Evolutionary conservation across 202 grass and related monocot species (phyloP), one percentile per base, ranked within the genome.

Genomic region (Musa balbisiana): DNA sequence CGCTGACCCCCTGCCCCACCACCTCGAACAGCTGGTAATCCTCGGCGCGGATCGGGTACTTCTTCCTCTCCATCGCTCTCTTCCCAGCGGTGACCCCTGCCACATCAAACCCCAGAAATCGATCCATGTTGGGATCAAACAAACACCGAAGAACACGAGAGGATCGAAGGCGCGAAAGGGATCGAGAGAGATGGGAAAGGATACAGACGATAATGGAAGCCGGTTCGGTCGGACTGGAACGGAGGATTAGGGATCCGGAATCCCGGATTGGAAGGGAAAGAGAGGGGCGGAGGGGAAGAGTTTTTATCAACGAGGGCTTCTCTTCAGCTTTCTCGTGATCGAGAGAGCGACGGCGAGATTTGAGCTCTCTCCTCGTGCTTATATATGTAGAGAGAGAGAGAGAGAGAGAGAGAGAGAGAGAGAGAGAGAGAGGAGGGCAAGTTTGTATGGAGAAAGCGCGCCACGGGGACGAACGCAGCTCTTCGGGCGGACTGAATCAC

Each of bases 11-110:
- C 83, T 94, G 88, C 72, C 95, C 95, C 29, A 98, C 73, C 89
- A 87, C 82, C 76, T 98, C 95, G 75, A 85, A 90, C 64, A 98
- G 74, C 85, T 92, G 88, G 85, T 98, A 94, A 80, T 98, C 91
- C 29, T 92, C 89, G 23, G 59, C 82, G 27, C 51, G 76, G 87
- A 94, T 94, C 68, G 95, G 87, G 77, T 94, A 98, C 81, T 87
- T 98, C 79, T 81, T 90, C 80, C 79, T 86, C 79, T 92, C 90
- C 62, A 58, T 81, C 77, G 0, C 1, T 29, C 15, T 55, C 74
- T 52, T 51, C 26, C n/a, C 17, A 20, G 58, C 6, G 2, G 67
- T 20, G 1, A 13, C 21, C 9, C 43, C 33, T 9, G 49, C 55
- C 83, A 3, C 79, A 89, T 89, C 69, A 15, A 66, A 60, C 11